Evolutionary conservation across 2,329 filamentous ascomycete genomes (phyloP).

Genomic region (Epichloe baconii): DNA sequence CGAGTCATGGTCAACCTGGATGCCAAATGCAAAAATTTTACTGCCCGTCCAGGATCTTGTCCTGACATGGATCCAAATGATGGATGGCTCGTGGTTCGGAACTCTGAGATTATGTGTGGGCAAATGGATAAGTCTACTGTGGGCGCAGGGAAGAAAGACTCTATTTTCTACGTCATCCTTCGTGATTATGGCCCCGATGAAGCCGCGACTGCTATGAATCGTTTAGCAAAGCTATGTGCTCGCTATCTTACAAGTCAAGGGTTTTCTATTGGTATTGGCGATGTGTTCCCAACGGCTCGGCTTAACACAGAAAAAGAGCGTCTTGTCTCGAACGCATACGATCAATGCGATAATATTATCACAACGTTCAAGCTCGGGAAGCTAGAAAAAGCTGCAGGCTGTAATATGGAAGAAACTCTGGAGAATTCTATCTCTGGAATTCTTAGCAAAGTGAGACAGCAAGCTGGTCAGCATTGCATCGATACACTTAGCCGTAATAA

Average conservation of each 20-base stretch:
- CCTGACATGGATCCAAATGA: conserved; percentile 77
- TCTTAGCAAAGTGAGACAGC: conserved; percentile 79
- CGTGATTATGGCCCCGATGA: conserved; percentile 87
- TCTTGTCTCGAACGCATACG: conserved; percentile 67
- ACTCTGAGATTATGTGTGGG: conserved; percentile 95
- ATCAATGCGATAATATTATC: conserved; percentile 72
- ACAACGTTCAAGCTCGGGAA: conserved; percentile 66
- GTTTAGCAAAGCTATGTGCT: conserved; percentile 80
- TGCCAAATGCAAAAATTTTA: conserved; percentile 76
- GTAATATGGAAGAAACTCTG: conserved; percentile 81
- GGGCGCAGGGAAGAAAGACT: conserved; percentile 95
- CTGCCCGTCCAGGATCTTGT: conserved; percentile 39
- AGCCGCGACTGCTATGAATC: conserved; percentile 85
- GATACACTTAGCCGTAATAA: conserved; percentile 83
- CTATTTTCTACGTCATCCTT: conserved; percentile 91
- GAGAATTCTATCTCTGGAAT: conserved; percentile 86
- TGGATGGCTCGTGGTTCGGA: conserved; percentile 82
- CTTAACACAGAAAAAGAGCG: conserved; percentile 61
- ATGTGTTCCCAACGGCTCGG: conserved; percentile 71
- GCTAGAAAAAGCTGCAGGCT: conserved; percentile 75
- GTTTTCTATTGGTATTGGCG: conserved; percentile 91
- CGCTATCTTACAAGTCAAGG: conserved; percentile 79
- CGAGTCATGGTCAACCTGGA: conserved; percentile 83
- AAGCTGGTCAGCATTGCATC: conserved; percentile 85
- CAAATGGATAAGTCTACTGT: conserved; percentile 97